Percentiles rank a stretch among this genome's conserved stretches.
Conservation (phyloP, 139 green algal species). For the Haematococcus sp. region DNA sequence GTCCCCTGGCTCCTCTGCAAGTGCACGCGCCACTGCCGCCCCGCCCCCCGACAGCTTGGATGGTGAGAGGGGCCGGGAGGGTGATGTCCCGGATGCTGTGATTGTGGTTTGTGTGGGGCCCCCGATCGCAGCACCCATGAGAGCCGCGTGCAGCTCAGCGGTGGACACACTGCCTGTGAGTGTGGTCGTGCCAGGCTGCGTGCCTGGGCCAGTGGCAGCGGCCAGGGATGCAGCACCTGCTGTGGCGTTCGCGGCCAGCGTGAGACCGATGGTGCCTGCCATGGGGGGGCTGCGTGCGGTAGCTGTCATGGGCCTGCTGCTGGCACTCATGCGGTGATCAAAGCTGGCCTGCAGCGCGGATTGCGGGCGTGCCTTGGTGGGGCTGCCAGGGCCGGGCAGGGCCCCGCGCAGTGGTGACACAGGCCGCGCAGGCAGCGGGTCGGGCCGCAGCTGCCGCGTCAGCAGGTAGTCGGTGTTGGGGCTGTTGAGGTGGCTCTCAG, state of each 20-base stretch:
- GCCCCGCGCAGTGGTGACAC: neutral
- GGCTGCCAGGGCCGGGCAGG: neutral
- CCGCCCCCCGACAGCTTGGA: too few relatives aligned
- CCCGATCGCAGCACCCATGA: too few relatives aligned
- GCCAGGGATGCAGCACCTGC: too few relatives aligned
- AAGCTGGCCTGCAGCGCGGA: conserved; percentile 20
- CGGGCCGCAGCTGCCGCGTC: neutral
- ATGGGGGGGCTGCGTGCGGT: neutral
- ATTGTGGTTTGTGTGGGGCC: too few relatives aligned
- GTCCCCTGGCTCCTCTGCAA: conserved; percentile 2
- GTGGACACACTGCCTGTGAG: too few relatives aligned
- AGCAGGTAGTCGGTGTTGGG: conserved; percentile 30
- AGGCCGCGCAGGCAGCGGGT: neutral
- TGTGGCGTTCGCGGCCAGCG: neutral
- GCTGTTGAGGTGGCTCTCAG: conserved; percentile 18
- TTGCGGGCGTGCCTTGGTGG: conserved; percentile 5
- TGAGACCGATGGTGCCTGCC: conserved; percentile 5
- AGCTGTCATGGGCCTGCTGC: conserved; percentile 9
- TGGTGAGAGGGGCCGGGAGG: too few relatives aligned
- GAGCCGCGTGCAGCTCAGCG: too few relatives aligned
- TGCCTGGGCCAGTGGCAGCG: too few relatives aligned
- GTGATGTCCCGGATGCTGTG: too few relatives aligned
- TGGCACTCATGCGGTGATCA: neutral
- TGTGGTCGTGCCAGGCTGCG: too few relatives aligned
- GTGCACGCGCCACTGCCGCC: too few relatives aligned